Base-by-base conservation (phyloP, 768 basidiomycete species). In the Trichaptum fuscoviolaceum region DNA sequence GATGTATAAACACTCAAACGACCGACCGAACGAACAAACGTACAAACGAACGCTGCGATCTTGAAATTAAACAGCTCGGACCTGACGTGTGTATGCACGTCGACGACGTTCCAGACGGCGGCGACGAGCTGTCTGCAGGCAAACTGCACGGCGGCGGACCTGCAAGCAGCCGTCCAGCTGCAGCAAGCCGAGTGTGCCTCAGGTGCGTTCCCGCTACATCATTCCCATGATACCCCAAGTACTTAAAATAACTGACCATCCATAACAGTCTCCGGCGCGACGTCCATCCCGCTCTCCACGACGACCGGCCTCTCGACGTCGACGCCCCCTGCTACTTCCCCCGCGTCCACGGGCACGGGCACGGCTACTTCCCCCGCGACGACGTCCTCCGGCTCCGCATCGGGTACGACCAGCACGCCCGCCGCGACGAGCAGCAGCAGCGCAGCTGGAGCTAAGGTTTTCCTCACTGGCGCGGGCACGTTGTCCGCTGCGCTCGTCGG, bases 1-100 rank as follows among this genome's bases (percentile, higher is more conserved):
- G 30, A n/a, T n/a, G n/a, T n/a, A n/a, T n/a, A n/a, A n/a, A n/a
- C n/a, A n/a, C n/a, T n/a, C n/a, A n/a, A n/a, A n/a, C n/a, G n/a
- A n/a, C n/a, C n/a, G n/a, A n/a, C n/a, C n/a, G n/a, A n/a, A n/a
- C n/a, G n/a, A n/a, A n/a, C n/a, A n/a, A n/a, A n/a, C n/a, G n/a
- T n/a, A n/a, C n/a, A n/a, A n/a, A n/a, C n/a, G n/a, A n/a, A n/a
- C n/a, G n/a, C n/a, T n/a, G n/a, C n/a, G n/a, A n/a, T n/a, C n/a
- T n/a, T n/a, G n/a, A n/a, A n/a, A n/a, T n/a, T n/a, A 30, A 30
- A n/a, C 58, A 84, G 83, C 71, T 71, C 79, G 15, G 71, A 84
- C 70, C 0, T 79, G n/a, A 0, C 66, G 0, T 84, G 83, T 63
- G 68, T 81, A 24, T 84, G 83, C 73, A 70, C 75, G 2, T 79